Evolutionary conservation across 2,329 filamentous ascomycete species (phyloP).

Genomic region (Calonectria ilicicola): DNA sequence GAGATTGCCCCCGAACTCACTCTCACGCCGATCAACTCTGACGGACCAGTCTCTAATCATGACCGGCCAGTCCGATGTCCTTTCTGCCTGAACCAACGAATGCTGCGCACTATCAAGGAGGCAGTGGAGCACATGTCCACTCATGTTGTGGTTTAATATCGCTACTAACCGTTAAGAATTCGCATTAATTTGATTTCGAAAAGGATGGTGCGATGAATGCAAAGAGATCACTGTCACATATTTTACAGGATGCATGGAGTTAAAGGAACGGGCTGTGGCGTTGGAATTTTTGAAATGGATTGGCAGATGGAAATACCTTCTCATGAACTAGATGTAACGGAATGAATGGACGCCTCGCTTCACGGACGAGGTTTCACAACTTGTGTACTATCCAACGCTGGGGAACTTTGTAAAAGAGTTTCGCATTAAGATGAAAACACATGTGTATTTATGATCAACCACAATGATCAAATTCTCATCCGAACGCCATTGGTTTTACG

Average conservation of each 20-base stretch:
- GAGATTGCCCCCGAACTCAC: conserved; percentile 58
- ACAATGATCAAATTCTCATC: neutral
- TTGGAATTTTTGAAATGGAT: neutral
- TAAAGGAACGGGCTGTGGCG: neutral
- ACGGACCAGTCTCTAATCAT: conserved; percentile 57
- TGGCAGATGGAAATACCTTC: conserved; percentile 4
- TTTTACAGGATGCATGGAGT: conserved; percentile 16
- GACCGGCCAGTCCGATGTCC: conserved; percentile 68
- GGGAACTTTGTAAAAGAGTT: neutral
- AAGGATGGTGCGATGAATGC: neutral
- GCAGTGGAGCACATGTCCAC: conserved; percentile 73
- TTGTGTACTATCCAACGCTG: neutral
- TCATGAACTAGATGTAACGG: conserved; percentile 5
- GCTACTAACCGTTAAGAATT: neutral
- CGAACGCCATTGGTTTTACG: conserved; percentile 8
- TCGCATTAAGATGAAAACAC: neutral
- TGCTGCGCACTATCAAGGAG: conserved; percentile 71
- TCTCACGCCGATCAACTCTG: conserved; percentile 67
- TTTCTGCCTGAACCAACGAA: conserved; percentile 71
- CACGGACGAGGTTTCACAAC: neutral
- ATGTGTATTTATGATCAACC: neutral
- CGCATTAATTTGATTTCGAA: neutral
- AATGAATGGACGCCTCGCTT: neutral
- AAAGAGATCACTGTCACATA: neutral
- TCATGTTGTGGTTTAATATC: conserved; percentile 64